Base-by-base conservation (phyloP, 495 filamentous ascomycete species). In the Trichoderma parareesei region DNA sequence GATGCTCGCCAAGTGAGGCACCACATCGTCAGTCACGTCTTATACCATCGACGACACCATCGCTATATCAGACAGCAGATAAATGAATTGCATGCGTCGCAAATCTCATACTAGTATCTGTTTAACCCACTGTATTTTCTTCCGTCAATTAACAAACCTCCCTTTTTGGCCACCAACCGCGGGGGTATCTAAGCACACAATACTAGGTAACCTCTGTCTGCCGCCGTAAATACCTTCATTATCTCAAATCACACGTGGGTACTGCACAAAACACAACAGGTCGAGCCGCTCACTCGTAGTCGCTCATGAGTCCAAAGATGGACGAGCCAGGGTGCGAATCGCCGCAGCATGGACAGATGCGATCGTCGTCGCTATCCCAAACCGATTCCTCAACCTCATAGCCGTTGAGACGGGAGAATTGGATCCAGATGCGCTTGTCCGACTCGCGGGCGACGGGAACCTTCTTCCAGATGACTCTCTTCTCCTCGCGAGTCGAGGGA, bases 401-500 rank as follows among this genome's bases (percentile, higher is more conserved):
- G 65, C 78, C 77, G 1, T 72, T 73, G 27, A 71, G 68, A 27
- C 78, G 73, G 67, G 78, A 74, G 59, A 82, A 82, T 42, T 79
- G 70, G 43, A 70, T 65, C 77, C 77, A 82, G 33, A 60, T 64
- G 41, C 76, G 76, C 13, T 72, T 68, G 4, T 73, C 68, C 3
- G 48, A 44, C n/a, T 76, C 71, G 27, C 74, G 73, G 9, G 48
- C 67, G 3, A 71, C 27, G 1, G 76, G 74, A 2, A 78, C 72
- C 9, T 71, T 73, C 70, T 81, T 82, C 74, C 76, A 81, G 27
- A 82, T 71, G 3, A 78, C 80, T 27, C 67, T 68, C 3, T 75
- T 74, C 9, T 71, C 66, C 40, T 72, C 70, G 66, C 68, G 78
- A 4, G 20, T 62, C 4, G 78, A 78, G 60, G 66, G 68, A 2